These are phyloP conservation scores for Cucurbita moschata DNA, from an alignment of 306 rosid genomes.

Conservation along the genomic window DNA sequence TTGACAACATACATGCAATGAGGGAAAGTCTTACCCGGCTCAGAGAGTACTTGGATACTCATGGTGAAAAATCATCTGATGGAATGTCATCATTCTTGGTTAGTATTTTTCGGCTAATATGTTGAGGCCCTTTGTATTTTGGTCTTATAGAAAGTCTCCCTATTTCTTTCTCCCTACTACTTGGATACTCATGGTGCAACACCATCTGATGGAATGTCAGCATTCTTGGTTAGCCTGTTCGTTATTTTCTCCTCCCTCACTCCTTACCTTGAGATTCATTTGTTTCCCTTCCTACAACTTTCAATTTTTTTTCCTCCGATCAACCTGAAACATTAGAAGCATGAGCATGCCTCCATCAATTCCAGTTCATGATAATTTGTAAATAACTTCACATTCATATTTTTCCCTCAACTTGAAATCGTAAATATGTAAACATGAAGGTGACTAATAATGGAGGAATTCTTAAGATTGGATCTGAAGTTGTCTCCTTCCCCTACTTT, in stretches of 20 bases:
- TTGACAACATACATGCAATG: conserved; percentile 97
- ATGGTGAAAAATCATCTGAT: conserved; percentile 84
- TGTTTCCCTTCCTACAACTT: background rate
- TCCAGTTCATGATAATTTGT: background rate
- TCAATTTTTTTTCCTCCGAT: background rate
- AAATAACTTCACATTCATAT: background rate
- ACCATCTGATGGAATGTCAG: conserved; percentile 92
- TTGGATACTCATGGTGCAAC: conserved; percentile 67
- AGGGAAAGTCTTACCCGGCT: conserved; percentile 90
- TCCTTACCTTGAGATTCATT: background rate
- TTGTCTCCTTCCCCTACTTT: background rate
- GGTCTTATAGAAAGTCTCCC: background rate
- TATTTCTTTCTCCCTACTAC: background rate
- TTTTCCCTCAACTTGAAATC: background rate
- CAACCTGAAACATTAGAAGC: background rate
- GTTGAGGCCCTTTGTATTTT: background rate
- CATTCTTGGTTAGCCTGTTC: conserved; percentile 33
- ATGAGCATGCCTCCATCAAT: background rate
- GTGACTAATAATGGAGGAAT: background rate
- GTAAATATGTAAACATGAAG: background rate
- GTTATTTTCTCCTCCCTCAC: background rate
- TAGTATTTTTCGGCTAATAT: conserved; percentile 13
- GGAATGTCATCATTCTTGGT: conserved; percentile 97
- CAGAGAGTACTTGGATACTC: conserved; percentile 77
- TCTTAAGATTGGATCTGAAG: background rate